Percentiles rank a stretch among this genome's conserved stretches.
Conservation (phyloP, 371 early-diverging fungal genomes). For the Mucor plumbeus region DNA sequence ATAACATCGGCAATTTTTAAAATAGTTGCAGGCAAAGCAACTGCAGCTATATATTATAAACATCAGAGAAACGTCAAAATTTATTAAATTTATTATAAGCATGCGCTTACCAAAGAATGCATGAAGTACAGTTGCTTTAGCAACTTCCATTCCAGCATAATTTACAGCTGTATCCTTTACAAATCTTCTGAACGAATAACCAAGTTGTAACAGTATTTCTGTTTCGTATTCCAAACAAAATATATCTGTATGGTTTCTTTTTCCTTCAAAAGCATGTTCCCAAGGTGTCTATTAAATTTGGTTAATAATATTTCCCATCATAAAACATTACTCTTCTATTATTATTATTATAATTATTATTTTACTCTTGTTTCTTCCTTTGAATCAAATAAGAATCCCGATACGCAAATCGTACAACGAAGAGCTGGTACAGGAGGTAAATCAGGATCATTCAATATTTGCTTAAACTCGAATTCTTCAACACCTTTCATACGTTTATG, state of each 20-base stretch:
- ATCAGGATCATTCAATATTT: conserved; percentile 57
- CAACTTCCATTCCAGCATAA: conserved; percentile 84
- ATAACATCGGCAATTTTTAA: conserved; percentile 61
- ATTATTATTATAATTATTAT: too few species aligned
- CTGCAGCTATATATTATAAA: conserved; percentile 64
- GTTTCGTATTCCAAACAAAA: conserved; percentile 81
- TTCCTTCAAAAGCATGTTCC: conserved; percentile 50
- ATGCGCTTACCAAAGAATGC: conserved; percentile 59
- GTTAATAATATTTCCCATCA: too few species aligned
- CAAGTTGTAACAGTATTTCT: conserved; percentile 75
- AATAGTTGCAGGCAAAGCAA: conserved; percentile 75
- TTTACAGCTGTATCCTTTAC: conserved; percentile 83
- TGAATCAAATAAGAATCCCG: conserved; percentile 63
- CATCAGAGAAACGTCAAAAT: too few species aligned
- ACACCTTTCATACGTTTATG: conserved; percentile 56
- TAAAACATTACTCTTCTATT: too few species aligned
- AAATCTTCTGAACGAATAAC: conserved; percentile 78
- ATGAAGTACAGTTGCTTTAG: conserved; percentile 85
- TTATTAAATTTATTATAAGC: too few species aligned
- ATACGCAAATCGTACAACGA: conserved; percentile 66
- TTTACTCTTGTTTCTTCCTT: conserved; percentile 43
- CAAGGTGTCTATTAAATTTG: conserved; percentile 50
- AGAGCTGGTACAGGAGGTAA: conserved; percentile 65
- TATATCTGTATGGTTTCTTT: conserved; percentile 51
- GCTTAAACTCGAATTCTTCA: conserved; percentile 64